Percentiles rank a stretch among this genome's conserved stretches.
These are phyloP conservation scores for Trametes cingulata DNA, from an alignment of 768 basidiomycete genomes.

Conservation along the genomic window DNA sequence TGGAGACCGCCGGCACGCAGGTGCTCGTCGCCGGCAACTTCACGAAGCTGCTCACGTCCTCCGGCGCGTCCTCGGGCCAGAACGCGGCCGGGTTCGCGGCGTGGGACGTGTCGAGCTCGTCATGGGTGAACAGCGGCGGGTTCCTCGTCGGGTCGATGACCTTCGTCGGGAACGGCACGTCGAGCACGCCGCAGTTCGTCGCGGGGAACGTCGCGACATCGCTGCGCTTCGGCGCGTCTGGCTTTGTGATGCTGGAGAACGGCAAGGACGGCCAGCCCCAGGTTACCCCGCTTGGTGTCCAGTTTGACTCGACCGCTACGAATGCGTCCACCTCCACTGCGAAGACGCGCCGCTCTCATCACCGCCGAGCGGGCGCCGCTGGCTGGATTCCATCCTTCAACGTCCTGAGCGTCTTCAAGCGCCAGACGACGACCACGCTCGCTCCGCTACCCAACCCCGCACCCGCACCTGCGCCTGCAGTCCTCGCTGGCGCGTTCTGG, in stretches of 20 bases:
- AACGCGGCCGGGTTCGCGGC: slow-evolving; percentile 65
- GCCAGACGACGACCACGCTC: slow-evolving; percentile 49
- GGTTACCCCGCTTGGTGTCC: slow-evolving; percentile 62
- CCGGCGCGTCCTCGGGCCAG: slow-evolving; percentile 32
- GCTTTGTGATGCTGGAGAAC: slow-evolving; percentile 78
- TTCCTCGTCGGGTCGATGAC: slow-evolving; percentile 72
- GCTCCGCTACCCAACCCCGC: slow-evolving; percentile 56
- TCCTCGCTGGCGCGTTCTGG: slow-evolving; percentile 89
- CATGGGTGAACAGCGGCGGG: slow-evolving; percentile 77
- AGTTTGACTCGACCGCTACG: slow-evolving; percentile 42
- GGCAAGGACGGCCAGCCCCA: slow-evolving; percentile 52
- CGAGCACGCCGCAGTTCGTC: slow-evolving; percentile 55
- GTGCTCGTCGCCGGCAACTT: slow-evolving; percentile 79
- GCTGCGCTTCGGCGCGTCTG: slow-evolving; percentile 69
- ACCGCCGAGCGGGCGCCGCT: slow-evolving; percentile 36
- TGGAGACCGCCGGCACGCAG: slow-evolving; percentile 51
- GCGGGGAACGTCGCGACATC: slow-evolving; percentile 66
- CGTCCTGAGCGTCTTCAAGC: slow-evolving; percentile 47
- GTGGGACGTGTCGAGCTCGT: slow-evolving; percentile 61
- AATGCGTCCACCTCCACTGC: slow-evolving; percentile 29
- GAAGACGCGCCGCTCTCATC: slow-evolving; percentile 42
- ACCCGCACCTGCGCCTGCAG: slow-evolving; percentile 69
- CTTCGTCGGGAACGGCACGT: slow-evolving; percentile 67
- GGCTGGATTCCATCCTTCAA: slow-evolving; percentile 50
- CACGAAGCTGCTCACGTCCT: slow-evolving; percentile 43